Evolutionary conservation across 2,329 filamentous ascomycete genomes (phyloP).

Genomic region (Incumbomyces lentus): DNA sequence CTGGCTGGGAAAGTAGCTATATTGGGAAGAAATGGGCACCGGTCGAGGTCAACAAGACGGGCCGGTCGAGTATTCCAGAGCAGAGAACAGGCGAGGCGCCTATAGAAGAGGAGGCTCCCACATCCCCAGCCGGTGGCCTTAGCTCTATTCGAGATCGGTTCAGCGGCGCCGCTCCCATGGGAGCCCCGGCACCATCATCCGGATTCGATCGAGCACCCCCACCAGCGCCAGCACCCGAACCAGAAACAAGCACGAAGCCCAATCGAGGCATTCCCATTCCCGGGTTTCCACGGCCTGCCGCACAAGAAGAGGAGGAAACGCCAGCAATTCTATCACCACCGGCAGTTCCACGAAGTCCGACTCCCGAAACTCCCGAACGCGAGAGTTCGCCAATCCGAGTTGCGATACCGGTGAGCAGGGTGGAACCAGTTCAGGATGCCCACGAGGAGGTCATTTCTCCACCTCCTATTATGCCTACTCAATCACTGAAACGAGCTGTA

Average conservation of each 20-base stretch:
- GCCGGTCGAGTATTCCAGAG: slow-evolving; percentile 50
- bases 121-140: slow-evolving; percentile 54
- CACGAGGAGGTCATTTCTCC: slow-evolving; percentile 33
- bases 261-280: slow-evolving; percentile 68
- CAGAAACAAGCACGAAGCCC: slow-evolving; percentile 56
- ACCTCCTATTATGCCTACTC: slow-evolving; percentile 46
- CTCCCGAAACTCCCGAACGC: slow-evolving; percentile 42
- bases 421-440: slow-evolving; percentile 34
- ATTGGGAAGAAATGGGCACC: slow-evolving; percentile 80
- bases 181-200: slow-evolving; percentile 37
- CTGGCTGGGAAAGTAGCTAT: slow-evolving; percentile 86
- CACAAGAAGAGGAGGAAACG: slow-evolving; percentile 31
- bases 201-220: slow-evolving; percentile 32
- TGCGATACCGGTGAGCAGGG: slow-evolving; percentile 65
- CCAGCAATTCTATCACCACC: slow-evolving; percentile 37
- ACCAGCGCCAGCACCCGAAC: slow-evolving; percentile 55
- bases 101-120: slow-evolving; percentile 40
- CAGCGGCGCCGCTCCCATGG: slow-evolving; percentile 63
- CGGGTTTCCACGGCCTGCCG: slow-evolving; percentile 52
- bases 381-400: slow-evolving; percentile 70
- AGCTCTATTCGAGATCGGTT: slow-evolving; percentile 73
- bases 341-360: slow-evolving; percentile 33
- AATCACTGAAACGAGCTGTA: slow-evolving; percentile 45
- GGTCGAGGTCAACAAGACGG: slow-evolving; percentile 64
- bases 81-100: slow-evolving; percentile 53